phyloP scores from a whole-genome alignment of 768 basidiomycete species.

The Pleurotus platypus region DNA sequence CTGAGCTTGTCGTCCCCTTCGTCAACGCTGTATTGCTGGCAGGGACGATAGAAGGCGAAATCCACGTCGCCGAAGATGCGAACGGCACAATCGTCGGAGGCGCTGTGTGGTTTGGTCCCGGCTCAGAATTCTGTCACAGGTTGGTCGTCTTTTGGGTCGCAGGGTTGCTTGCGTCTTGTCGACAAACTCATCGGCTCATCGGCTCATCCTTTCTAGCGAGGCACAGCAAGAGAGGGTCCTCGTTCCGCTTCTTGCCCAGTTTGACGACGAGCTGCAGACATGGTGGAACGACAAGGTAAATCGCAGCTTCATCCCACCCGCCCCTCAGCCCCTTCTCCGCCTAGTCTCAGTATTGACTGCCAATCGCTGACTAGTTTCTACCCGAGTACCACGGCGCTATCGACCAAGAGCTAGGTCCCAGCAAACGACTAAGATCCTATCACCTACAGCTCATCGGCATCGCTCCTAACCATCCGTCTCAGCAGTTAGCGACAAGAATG shows the following conservation, averaged over 20 bases:
- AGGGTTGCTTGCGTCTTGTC: too few species aligned
- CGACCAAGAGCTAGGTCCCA: conserved; percentile 8
- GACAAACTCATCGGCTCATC: conserved; percentile 9
- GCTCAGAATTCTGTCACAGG: conserved; percentile 14
- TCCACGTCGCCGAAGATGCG: conserved; percentile 16
- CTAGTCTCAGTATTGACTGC: too few species aligned
- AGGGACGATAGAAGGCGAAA: conserved; percentile 13
- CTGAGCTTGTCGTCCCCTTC: not conserved
- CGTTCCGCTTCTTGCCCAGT: not conserved
- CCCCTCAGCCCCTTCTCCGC: too few species aligned
- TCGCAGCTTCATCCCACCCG: too few species aligned
- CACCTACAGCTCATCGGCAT: conserved; percentile 16
- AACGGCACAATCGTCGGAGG: conserved; percentile 9
- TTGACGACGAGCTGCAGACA: not conserved
- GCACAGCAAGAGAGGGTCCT: conserved; percentile 5
- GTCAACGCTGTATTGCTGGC: conserved; percentile 4
- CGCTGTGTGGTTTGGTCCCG: conserved; percentile 19
- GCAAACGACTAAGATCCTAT: conserved; percentile 13
- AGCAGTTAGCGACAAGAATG: conserved; percentile 13
- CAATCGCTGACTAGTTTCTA: not conserved
- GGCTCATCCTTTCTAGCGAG: conserved; percentile 6
- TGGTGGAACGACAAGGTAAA: conserved; percentile 7
- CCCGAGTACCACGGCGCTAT: conserved; percentile 8
- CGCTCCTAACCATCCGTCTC: conserved; percentile 10
- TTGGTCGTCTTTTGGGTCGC: not conserved